Evolutionary conservation across 2,329 filamentous ascomycete species (phyloP), one percentile per base, ranked within the genome.

Genomic region (Arthrinium phaeospermum): DNA sequence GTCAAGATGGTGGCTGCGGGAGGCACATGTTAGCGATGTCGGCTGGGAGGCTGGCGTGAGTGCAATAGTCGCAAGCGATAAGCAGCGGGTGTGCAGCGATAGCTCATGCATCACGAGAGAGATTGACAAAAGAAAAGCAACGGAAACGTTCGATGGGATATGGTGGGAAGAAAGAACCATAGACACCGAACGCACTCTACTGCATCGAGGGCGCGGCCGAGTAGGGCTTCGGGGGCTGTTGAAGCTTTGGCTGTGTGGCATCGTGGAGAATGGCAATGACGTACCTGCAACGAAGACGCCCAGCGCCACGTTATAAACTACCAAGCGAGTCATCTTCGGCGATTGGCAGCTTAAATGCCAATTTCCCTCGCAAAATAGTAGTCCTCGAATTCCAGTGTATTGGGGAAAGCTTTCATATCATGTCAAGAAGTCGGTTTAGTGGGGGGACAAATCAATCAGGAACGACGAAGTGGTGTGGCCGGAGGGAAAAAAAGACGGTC

Each of bases 1-100:
- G 92, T 93, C 87, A 95, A 90, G 74, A 88, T 88, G 44, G 91
- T 93, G 72, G 92, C 93, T 94, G 79, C 70, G 68, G 51, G 41
- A 71, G 69, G 69, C 67, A 70, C 67, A 67, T 71, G 80, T 86
- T 77, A 85, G 81, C 75, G 70, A 70, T 51, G 5, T 51, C 49
- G 49, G 49, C 49, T 14, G n/a, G n/a, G 10, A 49, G 67, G 67
- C n/a, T 16, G 45, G 67, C 44, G 24, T 14, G 41, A 41, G 37
- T 41, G 37, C 13, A 22, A 4, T 27, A 34, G 71, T 14, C 5
- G 49, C n/a, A 51, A 49, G 49, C 12, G 57, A 41, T 41, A 41
- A 10, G 34, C 19, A n/a, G 10, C 14, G 10, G 34, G n/a, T n/a
- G n/a, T n/a, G n/a, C n/a, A n/a, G n/a, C n/a, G 57, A 14, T 61